Percentiles rank a stretch among this genome's conserved stretches.
Evolutionary conservation across 768 basidiomycete species (phyloP).

Genomic region (Lyophyllum semitale): DNA sequence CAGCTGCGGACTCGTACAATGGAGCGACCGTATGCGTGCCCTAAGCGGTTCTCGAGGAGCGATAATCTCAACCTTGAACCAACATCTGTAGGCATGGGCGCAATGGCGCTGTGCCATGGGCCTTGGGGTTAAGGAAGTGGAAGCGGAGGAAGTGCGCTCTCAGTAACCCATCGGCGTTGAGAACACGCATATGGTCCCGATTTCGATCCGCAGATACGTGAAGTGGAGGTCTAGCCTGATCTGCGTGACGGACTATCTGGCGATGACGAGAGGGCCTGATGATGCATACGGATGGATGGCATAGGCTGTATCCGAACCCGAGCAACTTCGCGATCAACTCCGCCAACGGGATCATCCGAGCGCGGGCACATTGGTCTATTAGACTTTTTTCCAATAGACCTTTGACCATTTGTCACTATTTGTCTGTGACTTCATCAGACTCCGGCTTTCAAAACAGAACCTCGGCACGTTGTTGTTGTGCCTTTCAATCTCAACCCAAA

Average conservation of each 20-base stretch:
- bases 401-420: too few species aligned
- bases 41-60: slow-evolving; percentile 82
- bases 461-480: too few species aligned
- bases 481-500: too few species aligned
- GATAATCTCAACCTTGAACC: slow-evolving; percentile 89
- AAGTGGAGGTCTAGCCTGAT: slow-evolving; percentile 59
- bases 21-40: slow-evolving; percentile 82
- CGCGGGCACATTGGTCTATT: too few species aligned
- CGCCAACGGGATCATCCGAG: too few species aligned
- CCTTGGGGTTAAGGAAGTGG: slow-evolving; percentile 18
- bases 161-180: slow-evolving; percentile 12
- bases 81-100: slow-evolving; percentile 78
- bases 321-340: neutral
- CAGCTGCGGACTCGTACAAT: slow-evolving; percentile 89
- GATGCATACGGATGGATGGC: slow-evolving; percentile 28
- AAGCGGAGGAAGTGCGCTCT: slow-evolving; percentile 19
- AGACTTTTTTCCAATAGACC: too few species aligned
- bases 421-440: too few species aligned
- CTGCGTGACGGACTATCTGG: slow-evolving; percentile 53
- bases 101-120: slow-evolving; percentile 8
- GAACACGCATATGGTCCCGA: slow-evolving; percentile 23
- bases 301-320: slow-evolving; percentile 20
- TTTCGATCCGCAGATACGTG: slow-evolving; percentile 56
- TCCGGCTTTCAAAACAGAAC: too few species aligned
- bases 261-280: slow-evolving; percentile 59